A percentile compares a stretch with the other conserved stretches of the same genome.
These are phyloP conservation scores for Pseudocercospora eumusae DNA, from an alignment of 2,329 filamentous ascomycete genomes.

Conservation along the genomic window DNA sequence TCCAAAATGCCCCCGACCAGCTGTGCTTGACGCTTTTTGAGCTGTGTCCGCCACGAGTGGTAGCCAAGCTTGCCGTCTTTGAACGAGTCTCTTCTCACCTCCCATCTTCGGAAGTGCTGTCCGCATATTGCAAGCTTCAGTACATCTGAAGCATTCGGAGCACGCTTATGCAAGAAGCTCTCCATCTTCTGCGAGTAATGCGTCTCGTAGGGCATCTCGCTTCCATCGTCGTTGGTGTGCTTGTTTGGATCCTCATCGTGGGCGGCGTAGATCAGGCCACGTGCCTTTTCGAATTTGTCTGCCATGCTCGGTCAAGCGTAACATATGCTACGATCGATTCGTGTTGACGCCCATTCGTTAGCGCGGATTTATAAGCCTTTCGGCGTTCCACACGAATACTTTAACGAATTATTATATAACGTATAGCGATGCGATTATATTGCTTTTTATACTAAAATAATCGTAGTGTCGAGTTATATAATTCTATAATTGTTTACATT, in stretches of 20 bases:
- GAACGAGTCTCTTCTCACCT: constrained; percentile 72
- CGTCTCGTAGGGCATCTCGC: constrained; percentile 69
- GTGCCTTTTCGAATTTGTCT: constrained; percentile 44
- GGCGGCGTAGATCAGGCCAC: constrained; percentile 71
- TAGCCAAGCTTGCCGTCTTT: constrained; percentile 76
- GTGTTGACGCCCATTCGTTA: too few relatives aligned
- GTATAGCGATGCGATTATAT: too few relatives aligned
- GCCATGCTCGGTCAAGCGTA: constrained; percentile 15
- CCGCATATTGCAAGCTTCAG: constrained; percentile 77
- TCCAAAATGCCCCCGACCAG: constrained; percentile 58
- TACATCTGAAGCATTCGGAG: constrained; percentile 63
- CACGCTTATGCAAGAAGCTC: constrained; percentile 64
- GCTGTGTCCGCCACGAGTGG: constrained; percentile 73
- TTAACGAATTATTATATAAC: too few relatives aligned
- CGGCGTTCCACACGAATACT: too few relatives aligned
- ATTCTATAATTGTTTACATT: too few relatives aligned
- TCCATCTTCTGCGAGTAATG: constrained; percentile 82
- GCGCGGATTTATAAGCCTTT: too few relatives aligned
- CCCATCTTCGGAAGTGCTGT: constrained; percentile 84
- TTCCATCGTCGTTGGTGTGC: constrained; percentile 48
- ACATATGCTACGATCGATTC: too few relatives aligned
- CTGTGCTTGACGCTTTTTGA: constrained; percentile 71
- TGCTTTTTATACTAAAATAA: too few relatives aligned
- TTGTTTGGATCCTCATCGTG: constrained; percentile 68
- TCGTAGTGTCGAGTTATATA: too few relatives aligned